These are phyloP conservation scores for Trametes hirsuta DNA, from an alignment of 1,284 basidiomycete genomes.

Conservation along the genomic window DNA sequence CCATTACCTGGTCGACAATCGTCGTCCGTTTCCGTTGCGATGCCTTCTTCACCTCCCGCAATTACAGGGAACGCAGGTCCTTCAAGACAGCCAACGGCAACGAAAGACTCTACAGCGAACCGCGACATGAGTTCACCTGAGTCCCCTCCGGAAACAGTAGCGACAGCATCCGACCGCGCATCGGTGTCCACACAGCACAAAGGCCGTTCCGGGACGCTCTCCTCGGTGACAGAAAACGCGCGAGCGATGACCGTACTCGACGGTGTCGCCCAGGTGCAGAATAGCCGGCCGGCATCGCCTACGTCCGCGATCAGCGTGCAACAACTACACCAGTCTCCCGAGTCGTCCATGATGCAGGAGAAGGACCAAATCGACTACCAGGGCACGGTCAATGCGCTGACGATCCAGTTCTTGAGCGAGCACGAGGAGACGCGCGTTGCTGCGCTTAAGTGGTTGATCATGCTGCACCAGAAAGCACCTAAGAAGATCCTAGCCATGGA, in stretches of 20 bases:
- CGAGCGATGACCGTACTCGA: slow-evolving; percentile 14
- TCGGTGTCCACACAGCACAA: slow-evolving; percentile 29
- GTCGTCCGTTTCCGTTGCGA: slow-evolving; percentile 39
- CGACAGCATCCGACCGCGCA: slow-evolving; percentile 17
- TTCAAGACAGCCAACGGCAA: slow-evolving; percentile 52
- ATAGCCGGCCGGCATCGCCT: slow-evolving; percentile 40
- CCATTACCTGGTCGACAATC: slow-evolving; percentile 43
- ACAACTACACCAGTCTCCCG: slow-evolving; percentile 39
- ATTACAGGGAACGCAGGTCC: slow-evolving; percentile 39
- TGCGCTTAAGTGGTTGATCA: slow-evolving; percentile 96
- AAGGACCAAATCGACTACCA: slow-evolving; percentile 91
- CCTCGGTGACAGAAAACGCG: slow-evolving; percentile 12
- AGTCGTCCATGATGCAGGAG: slow-evolving; percentile 37
- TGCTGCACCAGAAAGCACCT: slow-evolving; percentile 98
- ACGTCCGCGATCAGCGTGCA: slow-evolving; percentile 36
- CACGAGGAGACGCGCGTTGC: slow-evolving; percentile 96
- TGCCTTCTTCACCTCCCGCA: slow-evolving; percentile 56
- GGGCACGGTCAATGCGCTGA: slow-evolving; percentile 89
- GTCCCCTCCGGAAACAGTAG: slow-evolving; percentile 27
- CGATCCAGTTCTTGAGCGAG: slow-evolving; percentile 93
- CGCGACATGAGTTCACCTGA: slow-evolving; percentile 52
- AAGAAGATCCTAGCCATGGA: slow-evolving; percentile 97
- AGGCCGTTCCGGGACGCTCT: slow-evolving; percentile 30
- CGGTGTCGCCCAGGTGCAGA: slow-evolving; percentile 21
- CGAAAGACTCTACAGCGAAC: slow-evolving; percentile 36